These are phyloP conservation scores for Tephrocybe rancida DNA, from an alignment of 768 basidiomycete genomes.

Conservation along the genomic window DNA sequence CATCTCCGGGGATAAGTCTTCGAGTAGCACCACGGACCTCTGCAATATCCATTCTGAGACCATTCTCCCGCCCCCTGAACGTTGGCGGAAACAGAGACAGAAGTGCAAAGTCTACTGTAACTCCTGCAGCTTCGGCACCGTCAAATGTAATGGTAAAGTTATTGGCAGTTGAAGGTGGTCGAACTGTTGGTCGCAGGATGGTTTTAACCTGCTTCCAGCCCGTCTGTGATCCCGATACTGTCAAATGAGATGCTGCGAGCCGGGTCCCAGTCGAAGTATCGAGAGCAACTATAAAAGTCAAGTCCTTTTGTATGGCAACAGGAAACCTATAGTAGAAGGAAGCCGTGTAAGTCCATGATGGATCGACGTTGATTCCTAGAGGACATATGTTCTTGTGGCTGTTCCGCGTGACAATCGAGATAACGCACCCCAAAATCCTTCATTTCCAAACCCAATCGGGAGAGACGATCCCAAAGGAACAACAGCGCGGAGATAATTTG, in stretches of 20 bases:
- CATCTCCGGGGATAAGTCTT: neutral
- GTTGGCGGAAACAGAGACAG: neutral
- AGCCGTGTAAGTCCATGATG: conserved; percentile 54
- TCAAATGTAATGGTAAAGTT: conserved; percentile 35
- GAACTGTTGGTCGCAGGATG: conserved; percentile 17
- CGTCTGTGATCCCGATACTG: conserved; percentile 44
- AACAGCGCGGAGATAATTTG: conserved; percentile 58
- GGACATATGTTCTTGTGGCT: neutral
- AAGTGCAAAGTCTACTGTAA: neutral
- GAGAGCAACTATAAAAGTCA: conserved; percentile 45
- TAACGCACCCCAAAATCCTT: conserved; percentile 54
- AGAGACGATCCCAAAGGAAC: conserved; percentile 43
- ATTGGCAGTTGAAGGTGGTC: conserved; percentile 20
- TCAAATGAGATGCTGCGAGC: conserved; percentile 41
- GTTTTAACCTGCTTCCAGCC: conserved; percentile 50
- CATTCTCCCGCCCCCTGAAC: neutral
- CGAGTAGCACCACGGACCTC: neutral
- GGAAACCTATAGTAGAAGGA: conserved; percentile 65
- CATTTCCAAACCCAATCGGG: conserved; percentile 56
- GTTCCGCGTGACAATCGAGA: neutral
- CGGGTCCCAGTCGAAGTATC: conserved; percentile 44
- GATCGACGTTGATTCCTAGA: conserved; percentile 56
- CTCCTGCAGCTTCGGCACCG: neutral
- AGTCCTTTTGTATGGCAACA: conserved; percentile 37
- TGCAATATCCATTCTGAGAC: conserved; percentile 1